These are phyloP conservation scores for Huiozyma naganishii DNA, from an alignment of 805 yeast genomes.

Conservation along the genomic window DNA sequence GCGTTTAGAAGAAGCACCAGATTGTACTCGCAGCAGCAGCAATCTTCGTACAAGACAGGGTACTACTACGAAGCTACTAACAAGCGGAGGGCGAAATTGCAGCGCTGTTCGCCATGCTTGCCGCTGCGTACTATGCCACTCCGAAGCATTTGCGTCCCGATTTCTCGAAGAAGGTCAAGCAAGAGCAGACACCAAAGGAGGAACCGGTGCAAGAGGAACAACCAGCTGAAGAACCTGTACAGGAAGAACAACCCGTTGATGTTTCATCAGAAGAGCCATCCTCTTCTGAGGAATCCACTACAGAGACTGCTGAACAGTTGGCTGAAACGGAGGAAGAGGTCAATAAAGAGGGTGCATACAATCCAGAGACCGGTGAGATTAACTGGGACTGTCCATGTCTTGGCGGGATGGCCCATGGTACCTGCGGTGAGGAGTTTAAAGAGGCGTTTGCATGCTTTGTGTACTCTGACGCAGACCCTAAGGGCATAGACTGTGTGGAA, in stretches of 20 bases:
- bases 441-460: constrained; percentile 93
- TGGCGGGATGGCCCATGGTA: constrained; percentile 99
- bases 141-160: too few species aligned
- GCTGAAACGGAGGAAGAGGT: constrained; percentile 70
- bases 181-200: too few species aligned
- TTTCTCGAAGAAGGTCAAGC: too few species aligned
- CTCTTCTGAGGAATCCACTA: not conserved
- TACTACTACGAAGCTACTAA: too few species aligned
- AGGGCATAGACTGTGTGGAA: constrained; percentile 92
- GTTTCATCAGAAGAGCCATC: not conserved
- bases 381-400: constrained; percentile 99
- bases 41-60: too few species aligned
- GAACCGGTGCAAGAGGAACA: too few species aligned
- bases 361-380: constrained; percentile 97
- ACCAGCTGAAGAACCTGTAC: too few species aligned
- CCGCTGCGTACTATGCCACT: not conserved
- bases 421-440: constrained; percentile 95
- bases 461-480: constrained; percentile 89
- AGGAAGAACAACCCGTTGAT: not conserved
- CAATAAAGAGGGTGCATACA: constrained; percentile 58
- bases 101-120: not conserved
- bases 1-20: too few species aligned
- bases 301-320: constrained; percentile 26
- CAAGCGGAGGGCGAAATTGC: too few species aligned
- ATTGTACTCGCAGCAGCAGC: too few species aligned